Conservation (phyloP, 192 early-diverging fungal species). For the Entomortierella chlamydospora region DNA sequence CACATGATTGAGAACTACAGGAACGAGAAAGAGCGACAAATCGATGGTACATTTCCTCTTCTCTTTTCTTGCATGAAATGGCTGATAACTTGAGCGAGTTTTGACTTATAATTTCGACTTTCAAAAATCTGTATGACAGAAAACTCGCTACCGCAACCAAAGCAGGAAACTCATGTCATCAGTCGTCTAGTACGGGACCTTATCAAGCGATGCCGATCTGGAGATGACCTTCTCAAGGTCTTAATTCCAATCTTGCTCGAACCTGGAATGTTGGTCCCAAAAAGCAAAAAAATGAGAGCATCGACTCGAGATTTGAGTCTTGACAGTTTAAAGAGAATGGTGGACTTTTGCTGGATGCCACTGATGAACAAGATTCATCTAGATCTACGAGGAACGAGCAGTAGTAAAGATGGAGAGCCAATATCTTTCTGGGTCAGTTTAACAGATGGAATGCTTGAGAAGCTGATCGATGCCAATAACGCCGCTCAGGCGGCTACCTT, state of each 20-base stretch:
- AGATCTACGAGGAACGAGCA: slow-evolving; percentile 10
- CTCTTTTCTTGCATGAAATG: background rate
- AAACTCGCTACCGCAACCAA: slow-evolving; percentile 28
- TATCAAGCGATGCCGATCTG: slow-evolving; percentile 44
- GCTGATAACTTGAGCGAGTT: too few relatives aligned
- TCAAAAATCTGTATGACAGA: too few relatives aligned
- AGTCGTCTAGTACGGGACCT: slow-evolving; percentile 28
- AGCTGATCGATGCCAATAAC: slow-evolving; percentile 34
- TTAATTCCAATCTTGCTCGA: slow-evolving; percentile 38
- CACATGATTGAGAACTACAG: slow-evolving; percentile 23
- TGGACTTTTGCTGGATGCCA: slow-evolving; percentile 48
- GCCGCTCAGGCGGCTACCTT: slow-evolving; percentile 4
- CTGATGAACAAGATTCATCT: slow-evolving; percentile 26
- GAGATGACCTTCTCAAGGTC: slow-evolving; percentile 22
- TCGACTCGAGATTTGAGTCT: slow-evolving; percentile 33
- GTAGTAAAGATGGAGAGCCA: slow-evolving; percentile 24
- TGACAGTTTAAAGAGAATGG: slow-evolving; percentile 26
- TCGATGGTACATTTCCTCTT: slow-evolving; percentile 27
- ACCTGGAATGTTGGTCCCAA: slow-evolving; percentile 43
- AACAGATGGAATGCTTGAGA: slow-evolving; percentile 36
- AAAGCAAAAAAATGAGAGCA: slow-evolving; percentile 28
- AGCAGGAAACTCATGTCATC: slow-evolving; percentile 15
- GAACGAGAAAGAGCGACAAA: slow-evolving; percentile 31
- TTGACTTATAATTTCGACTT: too few relatives aligned
- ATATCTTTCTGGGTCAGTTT: slow-evolving; percentile 43